Evolutionary conservation across 2,329 filamentous ascomycete genomes (phyloP).

Genomic region (Phaeosphaeriaceae sp.): DNA sequence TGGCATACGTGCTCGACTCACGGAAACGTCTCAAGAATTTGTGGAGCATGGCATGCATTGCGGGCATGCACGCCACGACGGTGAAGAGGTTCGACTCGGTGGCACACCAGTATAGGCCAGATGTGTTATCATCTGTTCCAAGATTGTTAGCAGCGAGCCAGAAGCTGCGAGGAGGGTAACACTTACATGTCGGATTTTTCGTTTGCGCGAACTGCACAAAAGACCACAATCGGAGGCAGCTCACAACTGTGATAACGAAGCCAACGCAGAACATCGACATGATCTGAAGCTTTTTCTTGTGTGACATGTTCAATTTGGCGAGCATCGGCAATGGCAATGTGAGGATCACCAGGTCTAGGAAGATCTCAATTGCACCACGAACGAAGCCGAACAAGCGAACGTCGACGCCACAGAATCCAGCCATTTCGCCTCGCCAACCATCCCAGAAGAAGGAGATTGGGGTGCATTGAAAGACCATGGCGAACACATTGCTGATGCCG

Average conservation of each 20-base stretch:
- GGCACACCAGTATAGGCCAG: constrained; percentile 34
- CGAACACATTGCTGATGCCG: constrained; percentile 31
- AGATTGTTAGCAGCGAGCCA: background rate
- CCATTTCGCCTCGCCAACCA: constrained; percentile 48
- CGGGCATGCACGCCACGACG: constrained; percentile 38
- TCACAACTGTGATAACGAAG: constrained; percentile 33
- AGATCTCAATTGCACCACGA: constrained; percentile 38
- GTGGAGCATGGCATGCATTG: constrained; percentile 28
- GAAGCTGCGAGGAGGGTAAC: background rate
- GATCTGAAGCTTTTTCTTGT: constrained; percentile 35
- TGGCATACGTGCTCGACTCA: constrained; percentile 18
- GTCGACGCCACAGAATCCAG: constrained; percentile 44
- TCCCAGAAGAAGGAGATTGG: constrained; percentile 50
- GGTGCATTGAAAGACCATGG: constrained; percentile 47
- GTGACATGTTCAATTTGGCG: constrained; percentile 29
- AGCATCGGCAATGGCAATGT: constrained; percentile 32
- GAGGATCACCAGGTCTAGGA: constrained; percentile 33
- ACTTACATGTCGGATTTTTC: constrained; percentile 33
- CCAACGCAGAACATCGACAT: constrained; percentile 39
- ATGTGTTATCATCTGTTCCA: constrained; percentile 31
- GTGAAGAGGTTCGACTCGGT: constrained; percentile 36
- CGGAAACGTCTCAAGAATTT: constrained; percentile 17
- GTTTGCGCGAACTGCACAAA: constrained; percentile 29
- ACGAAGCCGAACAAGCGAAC: constrained; percentile 49
- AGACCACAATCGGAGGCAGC: constrained; percentile 27